Evolutionary conservation across 2,329 filamentous ascomycete genomes (phyloP).

Genomic region (Monosporascus ibericus): DNA sequence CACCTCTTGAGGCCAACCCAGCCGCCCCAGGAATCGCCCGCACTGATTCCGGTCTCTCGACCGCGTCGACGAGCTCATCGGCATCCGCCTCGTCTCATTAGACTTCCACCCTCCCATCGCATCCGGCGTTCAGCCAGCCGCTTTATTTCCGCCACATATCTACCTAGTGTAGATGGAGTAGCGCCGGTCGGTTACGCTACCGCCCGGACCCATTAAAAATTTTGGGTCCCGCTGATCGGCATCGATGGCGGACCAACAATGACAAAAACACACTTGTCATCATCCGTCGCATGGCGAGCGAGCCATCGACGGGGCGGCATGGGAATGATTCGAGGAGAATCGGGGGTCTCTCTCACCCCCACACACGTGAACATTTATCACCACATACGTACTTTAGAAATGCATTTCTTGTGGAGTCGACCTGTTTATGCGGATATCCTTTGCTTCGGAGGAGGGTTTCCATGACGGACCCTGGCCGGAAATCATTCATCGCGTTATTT

Average conservation of each 20-base stretch:
- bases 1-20: background rate
- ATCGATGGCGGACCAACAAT: background rate
- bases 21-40: conserved; percentile 14
- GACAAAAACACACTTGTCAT: background rate
- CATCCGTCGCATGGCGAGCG: background rate
- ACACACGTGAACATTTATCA: too few species aligned
- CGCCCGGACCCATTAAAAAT: background rate
- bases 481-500: too few species aligned
- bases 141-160: background rate
- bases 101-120: background rate
- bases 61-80: conserved; percentile 8
- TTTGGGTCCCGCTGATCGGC: background rate
- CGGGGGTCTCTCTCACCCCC: too few species aligned
- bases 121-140: background rate
- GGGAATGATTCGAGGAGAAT: too few species aligned
- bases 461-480: too few species aligned
- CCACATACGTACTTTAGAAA: too few species aligned
- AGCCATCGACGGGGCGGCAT: too few species aligned
- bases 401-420: too few species aligned
- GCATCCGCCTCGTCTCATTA: conserved; percentile 4
- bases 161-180: too few species aligned
- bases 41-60: conserved; percentile 21
- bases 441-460: too few species aligned
- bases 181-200: too few species aligned
- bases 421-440: too few species aligned